These are phyloP conservation scores for Trichoderma sp. DNA, from an alignment of 2,329 filamentous ascomycete species.

Conservation along the genomic window DNA sequence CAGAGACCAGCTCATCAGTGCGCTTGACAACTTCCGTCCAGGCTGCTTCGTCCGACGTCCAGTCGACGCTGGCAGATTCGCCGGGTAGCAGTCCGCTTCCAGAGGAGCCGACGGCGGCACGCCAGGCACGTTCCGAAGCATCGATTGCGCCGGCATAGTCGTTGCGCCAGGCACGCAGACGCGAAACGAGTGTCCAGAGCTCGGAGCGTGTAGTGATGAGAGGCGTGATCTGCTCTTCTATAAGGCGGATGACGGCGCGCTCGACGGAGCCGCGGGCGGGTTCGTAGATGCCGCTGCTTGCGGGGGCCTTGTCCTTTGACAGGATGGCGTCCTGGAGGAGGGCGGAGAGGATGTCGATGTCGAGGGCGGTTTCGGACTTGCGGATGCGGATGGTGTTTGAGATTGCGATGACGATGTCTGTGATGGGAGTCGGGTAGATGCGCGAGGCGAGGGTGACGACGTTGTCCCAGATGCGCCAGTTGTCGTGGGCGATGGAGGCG, in stretches of 20 bases:
- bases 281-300: slow-evolving; percentile 33
- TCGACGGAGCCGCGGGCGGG: slow-evolving; percentile 57
- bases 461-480: slow-evolving; percentile 96
- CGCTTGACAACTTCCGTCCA: slow-evolving; percentile 74
- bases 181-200: slow-evolving; percentile 73
- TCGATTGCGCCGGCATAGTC: slow-evolving; percentile 73
- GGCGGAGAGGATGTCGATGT: slow-evolving; percentile 67
- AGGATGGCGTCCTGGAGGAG: slow-evolving; percentile 70
- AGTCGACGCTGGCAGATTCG: slow-evolving; percentile 31
- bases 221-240: slow-evolving; percentile 74
- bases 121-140: slow-evolving; percentile 87
- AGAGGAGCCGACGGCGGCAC: slow-evolving; percentile 59
- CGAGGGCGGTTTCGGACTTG: slow-evolving; percentile 74
- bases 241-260: slow-evolving; percentile 64
- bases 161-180: slow-evolving; percentile 69
- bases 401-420: slow-evolving; percentile 73
- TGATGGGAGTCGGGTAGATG: slow-evolving; percentile 69
- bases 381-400: slow-evolving; percentile 74
- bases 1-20: slow-evolving; percentile 77
- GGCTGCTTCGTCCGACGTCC: slow-evolving; percentile 54
- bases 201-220: slow-evolving; percentile 77
- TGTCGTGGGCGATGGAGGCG: slow-evolving; percentile 76
- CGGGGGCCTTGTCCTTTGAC: slow-evolving; percentile 34
- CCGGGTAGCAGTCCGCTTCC: slow-evolving; percentile 45
- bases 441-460: slow-evolving; percentile 83